Conservation (phyloP, 164 flowering plant genomes). For the Hamamelis virginiana region DNA sequence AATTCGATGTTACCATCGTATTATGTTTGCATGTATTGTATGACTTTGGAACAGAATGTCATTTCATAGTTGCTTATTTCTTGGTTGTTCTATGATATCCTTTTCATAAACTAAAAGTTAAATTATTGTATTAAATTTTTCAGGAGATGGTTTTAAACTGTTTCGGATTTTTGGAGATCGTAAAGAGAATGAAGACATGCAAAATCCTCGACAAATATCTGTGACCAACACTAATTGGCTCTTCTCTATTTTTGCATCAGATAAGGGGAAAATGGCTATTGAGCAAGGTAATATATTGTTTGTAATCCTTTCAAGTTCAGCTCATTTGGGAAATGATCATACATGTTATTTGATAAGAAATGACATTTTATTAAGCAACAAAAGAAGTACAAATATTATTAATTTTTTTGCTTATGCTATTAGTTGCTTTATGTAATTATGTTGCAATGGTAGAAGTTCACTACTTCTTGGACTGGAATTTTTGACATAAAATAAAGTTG, state of each 20-base stretch:
- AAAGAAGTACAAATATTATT: background rate
- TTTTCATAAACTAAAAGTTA: background rate
- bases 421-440: background rate
- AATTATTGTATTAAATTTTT: slow-evolving; percentile 9
- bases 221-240: slow-evolving; percentile 25
- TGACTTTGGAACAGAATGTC: too few species aligned
- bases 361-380: too few species aligned
- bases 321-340: background rate
- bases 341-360: too few species aligned
- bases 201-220: slow-evolving; percentile 23
- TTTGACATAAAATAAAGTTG: too few species aligned
- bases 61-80: too few species aligned
- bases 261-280: slow-evolving; percentile 17
- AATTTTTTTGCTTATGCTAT: background rate
- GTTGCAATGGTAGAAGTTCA: background rate
- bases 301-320: background rate
- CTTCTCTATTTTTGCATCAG: slow-evolving; percentile 23
- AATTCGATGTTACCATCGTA: too few species aligned
- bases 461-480: background rate
- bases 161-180: slow-evolving; percentile 33
- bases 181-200: slow-evolving; percentile 17
- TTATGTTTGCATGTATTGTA: too few species aligned
- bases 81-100: too few species aligned
- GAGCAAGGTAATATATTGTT: slow-evolving; percentile 27
- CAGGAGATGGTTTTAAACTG: slow-evolving; percentile 43